Evolutionary conservation across 139 green algal genomes (phyloP).

Genomic region (Eudorina sp.): DNA sequence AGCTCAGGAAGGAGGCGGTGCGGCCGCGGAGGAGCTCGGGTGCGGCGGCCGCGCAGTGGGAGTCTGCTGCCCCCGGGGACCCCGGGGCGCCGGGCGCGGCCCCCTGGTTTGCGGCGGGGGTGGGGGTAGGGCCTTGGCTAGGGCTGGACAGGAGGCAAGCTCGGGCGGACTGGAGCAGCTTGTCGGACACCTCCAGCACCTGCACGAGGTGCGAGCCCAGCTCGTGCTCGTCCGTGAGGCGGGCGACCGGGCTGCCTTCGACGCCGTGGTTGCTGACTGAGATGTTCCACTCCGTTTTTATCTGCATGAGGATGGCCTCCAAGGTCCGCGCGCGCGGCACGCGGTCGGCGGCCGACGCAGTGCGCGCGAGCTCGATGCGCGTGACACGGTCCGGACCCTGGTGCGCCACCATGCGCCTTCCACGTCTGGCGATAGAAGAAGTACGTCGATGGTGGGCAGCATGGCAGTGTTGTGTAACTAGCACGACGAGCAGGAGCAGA

Average conservation of each 20-base stretch:
- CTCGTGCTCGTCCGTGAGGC: background rate
- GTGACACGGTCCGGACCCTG: too few species aligned
- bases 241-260: background rate
- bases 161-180: background rate
- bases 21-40: conserved; percentile 6
- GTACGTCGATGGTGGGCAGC: background rate
- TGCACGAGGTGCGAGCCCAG: background rate
- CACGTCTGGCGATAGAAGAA: background rate
- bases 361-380: too few species aligned
- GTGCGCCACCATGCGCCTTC: background rate
- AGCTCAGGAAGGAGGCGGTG: background rate
- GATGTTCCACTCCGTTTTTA: background rate
- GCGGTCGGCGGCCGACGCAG: too few species aligned
- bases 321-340: too few species aligned
- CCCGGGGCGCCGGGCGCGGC: background rate
- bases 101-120: background rate
- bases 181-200: background rate
- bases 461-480: background rate
- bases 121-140: too few species aligned
- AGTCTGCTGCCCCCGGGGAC: background rate
- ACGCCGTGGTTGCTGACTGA: background rate
- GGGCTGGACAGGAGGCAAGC: too few species aligned
- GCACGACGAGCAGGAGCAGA: background rate
- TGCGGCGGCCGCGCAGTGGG: background rate
- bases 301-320: background rate